These are phyloP conservation scores for Lichina pygmaea DNA, from an alignment of 495 filamentous ascomycete genomes.

Conservation along the genomic window DNA sequence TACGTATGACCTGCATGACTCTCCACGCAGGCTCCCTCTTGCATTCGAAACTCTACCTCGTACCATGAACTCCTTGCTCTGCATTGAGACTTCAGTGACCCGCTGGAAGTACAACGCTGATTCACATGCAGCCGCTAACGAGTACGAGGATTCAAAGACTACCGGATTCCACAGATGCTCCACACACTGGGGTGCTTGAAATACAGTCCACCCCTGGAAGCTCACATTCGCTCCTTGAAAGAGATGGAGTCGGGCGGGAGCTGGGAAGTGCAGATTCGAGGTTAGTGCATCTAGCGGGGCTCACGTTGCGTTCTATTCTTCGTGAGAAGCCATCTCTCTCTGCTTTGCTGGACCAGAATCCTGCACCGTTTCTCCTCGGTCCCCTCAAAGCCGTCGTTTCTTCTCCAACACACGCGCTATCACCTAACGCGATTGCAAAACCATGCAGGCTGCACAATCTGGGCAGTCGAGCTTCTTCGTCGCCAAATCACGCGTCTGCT, in stretches of 20 bases:
- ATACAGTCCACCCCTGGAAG: conserved; percentile 56
- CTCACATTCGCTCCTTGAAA: conserved; percentile 31
- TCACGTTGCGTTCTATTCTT: too few species aligned
- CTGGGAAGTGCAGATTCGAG: conserved; percentile 77
- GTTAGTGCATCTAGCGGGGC: conserved; percentile 11
- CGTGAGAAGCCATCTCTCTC: too few species aligned
- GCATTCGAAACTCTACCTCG: background rate
- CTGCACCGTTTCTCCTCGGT: too few species aligned
- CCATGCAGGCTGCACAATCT: conserved; percentile 44
- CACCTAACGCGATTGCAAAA: too few species aligned
- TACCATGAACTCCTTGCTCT: background rate
- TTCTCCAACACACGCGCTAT: too few species aligned
- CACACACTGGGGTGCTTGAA: conserved; percentile 55
- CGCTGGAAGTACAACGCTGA: too few species aligned
- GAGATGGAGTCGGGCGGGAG: conserved; percentile 39
- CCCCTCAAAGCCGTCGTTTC: too few species aligned
- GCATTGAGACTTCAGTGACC: background rate
- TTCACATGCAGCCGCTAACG: too few species aligned
- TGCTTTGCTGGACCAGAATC: too few species aligned
- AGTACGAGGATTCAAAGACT: conserved; percentile 26
- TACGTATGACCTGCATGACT: conserved; percentile 6
- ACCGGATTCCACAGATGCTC: conserved; percentile 85
- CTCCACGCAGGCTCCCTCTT: background rate
- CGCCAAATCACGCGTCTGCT: conserved; percentile 35
- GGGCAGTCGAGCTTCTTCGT: conserved; percentile 74